Evolutionary conservation across 2,329 filamentous ascomycete genomes (phyloP).

Genomic region (Xylariomycetidae sp.): DNA sequence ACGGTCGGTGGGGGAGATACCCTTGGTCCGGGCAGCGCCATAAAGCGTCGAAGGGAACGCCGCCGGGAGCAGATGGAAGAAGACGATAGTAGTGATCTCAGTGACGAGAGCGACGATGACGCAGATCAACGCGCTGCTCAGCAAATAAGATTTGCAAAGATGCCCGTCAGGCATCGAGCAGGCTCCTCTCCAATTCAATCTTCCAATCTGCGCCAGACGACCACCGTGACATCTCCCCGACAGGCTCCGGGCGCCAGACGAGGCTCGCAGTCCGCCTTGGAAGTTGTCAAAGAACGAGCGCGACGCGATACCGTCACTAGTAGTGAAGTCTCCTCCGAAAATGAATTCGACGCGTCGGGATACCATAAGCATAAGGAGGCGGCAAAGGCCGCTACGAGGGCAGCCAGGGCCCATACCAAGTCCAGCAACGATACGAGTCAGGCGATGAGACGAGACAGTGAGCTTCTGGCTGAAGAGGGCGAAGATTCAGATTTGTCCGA

Average conservation of each 20-base stretch:
- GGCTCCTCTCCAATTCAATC: constrained; percentile 81
- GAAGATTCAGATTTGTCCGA: constrained; percentile 57
- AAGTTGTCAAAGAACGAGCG: constrained; percentile 62
- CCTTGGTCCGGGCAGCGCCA: constrained; percentile 60
- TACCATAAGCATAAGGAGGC: constrained; percentile 60
- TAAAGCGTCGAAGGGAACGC: constrained; percentile 55
- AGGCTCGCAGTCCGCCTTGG: constrained; percentile 66
- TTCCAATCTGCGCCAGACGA: constrained; percentile 53
- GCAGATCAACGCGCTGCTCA: constrained; percentile 68
- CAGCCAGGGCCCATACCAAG: constrained; percentile 45
- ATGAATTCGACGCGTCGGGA: constrained; percentile 63
- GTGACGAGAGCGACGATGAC: constrained; percentile 78
- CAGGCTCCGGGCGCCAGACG: constrained; percentile 44
- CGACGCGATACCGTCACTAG: constrained; percentile 73
- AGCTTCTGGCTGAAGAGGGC: constrained; percentile 51
- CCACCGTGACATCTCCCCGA: constrained; percentile 41
- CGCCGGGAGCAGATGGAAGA: constrained; percentile 73
- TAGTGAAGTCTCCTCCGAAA: constrained; percentile 78
- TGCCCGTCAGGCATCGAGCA: constrained; percentile 80
- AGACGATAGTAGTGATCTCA: constrained; percentile 78
- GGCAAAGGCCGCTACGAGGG: constrained; percentile 50
- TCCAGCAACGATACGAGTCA: constrained; percentile 42
- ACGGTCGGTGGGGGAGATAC: constrained; percentile 63
- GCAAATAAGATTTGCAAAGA: constrained; percentile 93
- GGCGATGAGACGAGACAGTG: constrained; percentile 41